Evolutionary conservation across 73 alveolate genomes (phyloP).

Genomic region (Vitrella brassicaformis): DNA sequence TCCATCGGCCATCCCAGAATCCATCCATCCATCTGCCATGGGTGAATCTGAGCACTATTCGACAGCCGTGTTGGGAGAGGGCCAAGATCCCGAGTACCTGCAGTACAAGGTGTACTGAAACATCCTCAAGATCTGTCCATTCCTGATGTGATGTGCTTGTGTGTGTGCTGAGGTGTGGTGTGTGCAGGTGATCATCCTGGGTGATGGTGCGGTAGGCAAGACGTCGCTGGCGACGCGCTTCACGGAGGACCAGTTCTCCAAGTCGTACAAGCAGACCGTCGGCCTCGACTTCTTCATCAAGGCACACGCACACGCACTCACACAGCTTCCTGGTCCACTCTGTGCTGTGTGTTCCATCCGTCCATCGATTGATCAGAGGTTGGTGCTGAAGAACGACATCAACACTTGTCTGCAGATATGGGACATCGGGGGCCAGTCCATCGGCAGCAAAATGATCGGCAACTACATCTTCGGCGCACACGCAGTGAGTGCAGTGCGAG

Average conservation of each 20-base stretch:
- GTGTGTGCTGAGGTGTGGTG: neutral
- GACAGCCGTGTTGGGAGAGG: no score
- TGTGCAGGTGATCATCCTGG: constrained; percentile 44
- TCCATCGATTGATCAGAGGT: neutral
- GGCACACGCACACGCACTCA: no score
- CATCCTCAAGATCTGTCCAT: neutral
- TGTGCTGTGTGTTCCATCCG: no score
- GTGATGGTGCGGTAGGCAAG: constrained; percentile 75
- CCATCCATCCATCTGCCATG: no score
- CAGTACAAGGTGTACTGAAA: constrained; percentile 36
- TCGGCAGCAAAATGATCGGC: constrained; percentile 59
- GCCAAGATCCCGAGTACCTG: constrained; percentile 56
- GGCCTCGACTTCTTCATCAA: constrained; percentile 66
- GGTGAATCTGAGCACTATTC: no score
- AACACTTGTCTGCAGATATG: constrained; percentile 47
- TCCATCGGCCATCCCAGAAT: no score
- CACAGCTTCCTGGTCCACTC: no score
- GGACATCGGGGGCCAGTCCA: constrained; percentile 70
- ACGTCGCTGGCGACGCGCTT: constrained; percentile 58
- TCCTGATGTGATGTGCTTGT: neutral
- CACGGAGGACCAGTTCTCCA: constrained; percentile 67
- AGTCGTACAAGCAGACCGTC: constrained; percentile 63
- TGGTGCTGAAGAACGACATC: neutral
- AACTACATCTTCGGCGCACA: constrained; percentile 64
- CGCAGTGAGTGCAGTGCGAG: constrained; percentile 23